These are phyloP conservation scores for Collybia sp. DNA, from an alignment of 768 basidiomycete species.

Conservation along the genomic window DNA sequence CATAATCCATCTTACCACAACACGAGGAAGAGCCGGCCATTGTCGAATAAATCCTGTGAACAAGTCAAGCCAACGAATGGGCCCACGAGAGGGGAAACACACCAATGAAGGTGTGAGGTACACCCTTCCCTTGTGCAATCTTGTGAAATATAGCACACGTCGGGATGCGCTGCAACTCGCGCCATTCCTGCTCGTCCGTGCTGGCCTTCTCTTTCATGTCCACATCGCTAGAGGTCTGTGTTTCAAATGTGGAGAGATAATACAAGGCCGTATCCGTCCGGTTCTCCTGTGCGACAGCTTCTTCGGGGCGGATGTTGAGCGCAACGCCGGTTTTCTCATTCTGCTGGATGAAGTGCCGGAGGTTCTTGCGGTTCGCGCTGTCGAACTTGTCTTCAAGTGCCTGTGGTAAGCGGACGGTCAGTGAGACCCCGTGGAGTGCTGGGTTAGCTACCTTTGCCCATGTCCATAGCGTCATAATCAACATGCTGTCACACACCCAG, in stretches of 20 bases:
- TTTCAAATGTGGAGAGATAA: slow-evolving; percentile 14
- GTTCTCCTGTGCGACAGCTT: slow-evolving; percentile 9
- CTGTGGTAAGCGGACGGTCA: slow-evolving; percentile 14
- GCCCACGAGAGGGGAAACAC: slow-evolving; percentile 2
- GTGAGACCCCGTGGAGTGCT: neutral
- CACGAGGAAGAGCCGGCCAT: slow-evolving; percentile 65
- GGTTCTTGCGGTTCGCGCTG: slow-evolving; percentile 44
- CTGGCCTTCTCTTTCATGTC: slow-evolving; percentile 14
- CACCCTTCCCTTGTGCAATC: slow-evolving; percentile 44
- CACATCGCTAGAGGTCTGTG: slow-evolving; percentile 7
- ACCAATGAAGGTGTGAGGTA: slow-evolving; percentile 62
- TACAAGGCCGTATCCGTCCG: slow-evolving; percentile 6
- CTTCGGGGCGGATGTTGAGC: slow-evolving; percentile 3
- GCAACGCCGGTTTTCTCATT: slow-evolving; percentile 14
- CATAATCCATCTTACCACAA: slow-evolving; percentile 40
- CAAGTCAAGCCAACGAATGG: neutral
- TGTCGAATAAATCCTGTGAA: slow-evolving; percentile 50
- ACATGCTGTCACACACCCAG: slow-evolving; percentile 17
- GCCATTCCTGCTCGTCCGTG: no score
- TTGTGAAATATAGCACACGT: slow-evolving; percentile 59
- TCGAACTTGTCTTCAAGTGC: slow-evolving; percentile 61
- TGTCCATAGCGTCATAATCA: slow-evolving; percentile 58
- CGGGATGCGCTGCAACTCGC: slow-evolving; percentile 34
- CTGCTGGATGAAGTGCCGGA: slow-evolving; percentile 50
- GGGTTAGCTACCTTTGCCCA: slow-evolving; percentile 47